Percentiles rank a stretch among this genome's conserved stretches.
Conservation (phyloP, 208 protist species). For the Crithidia expoeki region DNA sequence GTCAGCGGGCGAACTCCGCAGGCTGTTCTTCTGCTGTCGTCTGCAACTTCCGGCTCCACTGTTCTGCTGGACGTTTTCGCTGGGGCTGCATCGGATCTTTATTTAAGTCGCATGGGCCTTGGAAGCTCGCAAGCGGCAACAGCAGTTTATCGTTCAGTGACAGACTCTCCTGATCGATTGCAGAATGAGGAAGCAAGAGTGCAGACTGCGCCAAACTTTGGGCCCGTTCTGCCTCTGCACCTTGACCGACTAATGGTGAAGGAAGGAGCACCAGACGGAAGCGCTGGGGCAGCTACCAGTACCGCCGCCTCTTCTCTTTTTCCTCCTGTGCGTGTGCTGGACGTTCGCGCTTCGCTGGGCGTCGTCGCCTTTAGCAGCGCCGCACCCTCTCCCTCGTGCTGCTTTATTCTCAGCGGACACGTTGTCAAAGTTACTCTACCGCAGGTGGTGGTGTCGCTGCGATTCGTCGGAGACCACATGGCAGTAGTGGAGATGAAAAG, state of each 20-base stretch:
- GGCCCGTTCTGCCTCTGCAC: slow-evolving; percentile 21
- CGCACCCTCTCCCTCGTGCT: slow-evolving; percentile 1
- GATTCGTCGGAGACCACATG: slow-evolving; percentile 23
- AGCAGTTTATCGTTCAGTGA: not conserved
- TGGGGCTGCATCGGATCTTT: slow-evolving; percentile 32
- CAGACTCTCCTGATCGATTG: not conserved
- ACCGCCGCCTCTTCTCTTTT: not conserved
- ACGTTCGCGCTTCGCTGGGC: slow-evolving; percentile 18
- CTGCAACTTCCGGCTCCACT: slow-evolving; percentile 3
- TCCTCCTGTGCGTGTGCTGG: slow-evolving; percentile 25
- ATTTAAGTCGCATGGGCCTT: slow-evolving; percentile 14
- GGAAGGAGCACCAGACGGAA: not conserved
- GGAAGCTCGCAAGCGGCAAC: not conserved
- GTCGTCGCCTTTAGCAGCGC: slow-evolving; percentile 22
- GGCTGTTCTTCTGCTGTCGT: slow-evolving; percentile 25
- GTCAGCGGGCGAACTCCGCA: slow-evolving; percentile 10
- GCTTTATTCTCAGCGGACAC: slow-evolving; percentile 24
- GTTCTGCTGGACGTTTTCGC: slow-evolving; percentile 34
- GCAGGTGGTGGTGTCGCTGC: slow-evolving; percentile 26
- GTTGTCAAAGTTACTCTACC: slow-evolving; percentile 44
- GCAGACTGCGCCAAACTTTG: not conserved
- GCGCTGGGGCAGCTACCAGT: not conserved
- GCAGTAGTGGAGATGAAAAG: slow-evolving; percentile 15
- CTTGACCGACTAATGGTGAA: slow-evolving; percentile 15
- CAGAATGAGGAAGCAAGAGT: not conserved